Evolutionary conservation across 2,329 filamentous ascomycete genomes (phyloP), one percentile per base, ranked within the genome.

Genomic region (Alternaria viburni): DNA sequence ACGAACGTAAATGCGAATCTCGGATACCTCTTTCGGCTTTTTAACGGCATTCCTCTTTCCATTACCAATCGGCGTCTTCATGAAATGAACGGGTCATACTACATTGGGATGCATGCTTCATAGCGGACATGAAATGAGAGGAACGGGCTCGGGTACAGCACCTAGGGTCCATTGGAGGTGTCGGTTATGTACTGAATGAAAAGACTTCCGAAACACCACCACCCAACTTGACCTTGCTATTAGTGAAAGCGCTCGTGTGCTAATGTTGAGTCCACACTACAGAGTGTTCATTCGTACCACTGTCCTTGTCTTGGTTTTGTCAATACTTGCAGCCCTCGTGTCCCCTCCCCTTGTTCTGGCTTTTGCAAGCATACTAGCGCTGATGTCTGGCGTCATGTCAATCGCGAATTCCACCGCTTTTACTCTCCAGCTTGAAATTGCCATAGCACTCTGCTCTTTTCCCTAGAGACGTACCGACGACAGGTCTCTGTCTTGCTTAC

Each of bases 131-230:
- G 73, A 75, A 70, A 65, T 68, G 68, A 74, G 74, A 72, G 73
- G 66, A 71, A 55, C 65, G 66, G 68, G 64, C 67, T 68, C 70
- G 62, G 72, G 67, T 70, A 67, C 65, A 72, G 66, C 64, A 71
- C 69, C 69, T 59, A 55, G 55, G 65, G 62, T 62, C 61, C 65
- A 67, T 62, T 66, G 64, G 65, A 68, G 65, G 69, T 72, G 73
- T 74, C 74, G 72, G 69, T 74, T 76, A 76, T 71, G 73, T 75
- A 75, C 68, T 76, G 72, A 76, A 76, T 76, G 73, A 76, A 71
- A 76, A 76, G 69, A 74, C 72, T 70, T 67, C 69, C 69, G 69
- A 75, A 71, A 66, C 67, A 61, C 30, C 30, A 36, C 32, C 55
- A 57, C 23, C n/a, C 19, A 47, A 56, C 21, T 56, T 44, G 23